Evolutionary conservation across 2,329 filamentous ascomycete species (phyloP).

Genomic region (Fusarium lateritium): DNA sequence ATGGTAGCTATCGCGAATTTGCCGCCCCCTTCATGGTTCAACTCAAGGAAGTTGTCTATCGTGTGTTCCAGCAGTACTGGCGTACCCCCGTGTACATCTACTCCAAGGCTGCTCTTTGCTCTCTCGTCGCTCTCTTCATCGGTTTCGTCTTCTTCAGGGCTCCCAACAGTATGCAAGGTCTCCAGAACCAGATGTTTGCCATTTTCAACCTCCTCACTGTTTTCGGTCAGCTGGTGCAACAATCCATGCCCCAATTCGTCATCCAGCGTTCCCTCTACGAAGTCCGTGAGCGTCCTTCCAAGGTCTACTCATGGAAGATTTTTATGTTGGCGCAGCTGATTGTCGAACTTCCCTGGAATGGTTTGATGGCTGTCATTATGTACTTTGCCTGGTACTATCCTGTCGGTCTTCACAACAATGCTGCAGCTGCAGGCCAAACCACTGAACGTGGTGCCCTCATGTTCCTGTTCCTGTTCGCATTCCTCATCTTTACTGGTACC

Average conservation of each 20-base stretch:
- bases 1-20: constrained; percentile 78
- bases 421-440: constrained; percentile 71
- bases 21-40: constrained; percentile 81
- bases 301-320: constrained; percentile 87
- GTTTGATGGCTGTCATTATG: constrained; percentile 81
- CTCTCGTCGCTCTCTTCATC: constrained; percentile 79
- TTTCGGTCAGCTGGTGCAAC: constrained; percentile 84
- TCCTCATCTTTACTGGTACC: constrained; percentile 85
- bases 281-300: constrained; percentile 86
- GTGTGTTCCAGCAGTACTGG: constrained; percentile 94
- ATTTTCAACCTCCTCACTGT: constrained; percentile 88
- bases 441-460: constrained; percentile 81
- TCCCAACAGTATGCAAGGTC: constrained; percentile 79
- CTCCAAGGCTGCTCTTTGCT: constrained; percentile 80
- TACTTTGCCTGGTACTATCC: constrained; percentile 91
- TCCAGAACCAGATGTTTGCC: constrained; percentile 89
- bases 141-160: constrained; percentile 85
- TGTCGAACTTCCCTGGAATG: constrained; percentile 89
- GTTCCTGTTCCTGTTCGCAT: constrained; percentile 82
- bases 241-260: constrained; percentile 90
- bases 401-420: constrained; percentile 81
- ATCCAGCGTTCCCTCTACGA: constrained; percentile 87
- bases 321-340: constrained; percentile 88
- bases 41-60: constrained; percentile 75
- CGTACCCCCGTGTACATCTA: constrained; percentile 91